phyloP scores from a whole-genome alignment of 2,329 filamentous ascomycete genomes.

The Sporothrix mexicana region DNA sequence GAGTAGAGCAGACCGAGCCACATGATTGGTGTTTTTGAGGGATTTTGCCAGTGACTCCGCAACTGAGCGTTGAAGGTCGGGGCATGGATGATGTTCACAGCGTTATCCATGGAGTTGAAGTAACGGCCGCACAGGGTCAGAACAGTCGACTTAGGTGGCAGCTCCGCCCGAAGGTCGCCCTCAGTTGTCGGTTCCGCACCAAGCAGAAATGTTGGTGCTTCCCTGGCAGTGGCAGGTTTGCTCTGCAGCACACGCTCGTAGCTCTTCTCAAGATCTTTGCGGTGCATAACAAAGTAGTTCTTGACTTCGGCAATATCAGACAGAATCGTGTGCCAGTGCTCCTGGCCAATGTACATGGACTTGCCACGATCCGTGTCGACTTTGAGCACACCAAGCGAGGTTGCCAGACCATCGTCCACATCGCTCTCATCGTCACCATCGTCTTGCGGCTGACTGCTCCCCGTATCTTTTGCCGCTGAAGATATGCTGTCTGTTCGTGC shows the following conservation, averaged over 20 bases:
- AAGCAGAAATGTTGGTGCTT: slow-evolving; percentile 79
- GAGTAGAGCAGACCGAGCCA: slow-evolving; percentile 81
- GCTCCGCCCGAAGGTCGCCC: slow-evolving; percentile 75
- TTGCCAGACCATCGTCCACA: slow-evolving; percentile 69
- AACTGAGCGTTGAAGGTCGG: slow-evolving; percentile 83
- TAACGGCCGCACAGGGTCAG: slow-evolving; percentile 86
- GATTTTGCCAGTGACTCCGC: slow-evolving; percentile 70
- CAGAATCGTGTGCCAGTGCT: slow-evolving; percentile 82
- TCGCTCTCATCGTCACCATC: slow-evolving; percentile 70
- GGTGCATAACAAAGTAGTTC: slow-evolving; percentile 83
- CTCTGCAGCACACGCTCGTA: slow-evolving; percentile 75
- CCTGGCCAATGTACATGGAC: slow-evolving; percentile 80
- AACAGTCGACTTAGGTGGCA: slow-evolving; percentile 83
- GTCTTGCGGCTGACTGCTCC: slow-evolving; percentile 41
- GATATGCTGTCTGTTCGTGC: slow-evolving; percentile 54
- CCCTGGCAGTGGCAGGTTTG: slow-evolving; percentile 63
- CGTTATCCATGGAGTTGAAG: slow-evolving; percentile 79
- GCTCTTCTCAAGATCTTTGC: slow-evolving; percentile 85
- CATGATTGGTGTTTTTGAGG: slow-evolving; percentile 73
- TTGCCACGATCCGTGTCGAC: slow-evolving; percentile 78
- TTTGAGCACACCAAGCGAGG: slow-evolving; percentile 80
- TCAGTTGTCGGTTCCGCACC: slow-evolving; percentile 74
- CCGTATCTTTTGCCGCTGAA: slow-evolving; percentile 46
- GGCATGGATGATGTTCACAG: slow-evolving; percentile 77
- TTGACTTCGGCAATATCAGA: slow-evolving; percentile 90